Evolutionary conservation across 495 filamentous ascomycete genomes (phyloP), one percentile per base, ranked within the genome.

Genomic region (Penicillium verhagenii): DNA sequence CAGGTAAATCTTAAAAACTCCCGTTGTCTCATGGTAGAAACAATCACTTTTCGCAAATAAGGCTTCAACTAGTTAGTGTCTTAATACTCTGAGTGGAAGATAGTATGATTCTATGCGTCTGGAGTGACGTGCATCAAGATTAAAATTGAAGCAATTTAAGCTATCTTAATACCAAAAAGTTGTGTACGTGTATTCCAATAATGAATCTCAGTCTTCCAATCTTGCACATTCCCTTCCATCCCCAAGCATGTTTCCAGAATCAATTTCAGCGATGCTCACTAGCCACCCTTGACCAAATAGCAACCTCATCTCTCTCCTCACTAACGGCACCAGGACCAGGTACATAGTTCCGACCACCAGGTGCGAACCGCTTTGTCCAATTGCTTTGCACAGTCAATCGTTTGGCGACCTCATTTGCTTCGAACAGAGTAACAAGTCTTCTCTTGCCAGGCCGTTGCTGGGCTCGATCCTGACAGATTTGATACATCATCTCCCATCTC

Each of bases 331-430:
- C 33, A 16, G 13, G 4, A 2, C 2, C 29, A 33, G 29, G 29
- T 33, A 33, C 11, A 14, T 33, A 13, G 11, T 33, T 14, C 9
- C 29, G 29, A 33, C 29, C 29, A 3, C 33, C 33, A 14, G 3
- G 2, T 35, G 33, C 33, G 16, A n/a, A 14, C 2, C 33, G 14
- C 11, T 35, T 35, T 1, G 33, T 14, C 33, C 33, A 11, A 29
- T 11, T 38, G 11, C 37, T 21, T 18, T 11, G 25, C 14, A 18
- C 31, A 23, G 79, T 79, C 42, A 92, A 60, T 25, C 88, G 65
- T 64, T 82, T 85, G 2, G 86, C 82, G 7, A 90, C 86, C 59
- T 89, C 85, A 55, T 89, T 90, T 9, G 87, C 87, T 61, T 90
- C 86, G 57, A 80, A 76, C 55, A 91, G 67, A 51, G 76, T 86